Evolutionary conservation across 2,329 filamentous ascomycete species (phyloP).

Genomic region (Scedosporium aurantiacum): DNA sequence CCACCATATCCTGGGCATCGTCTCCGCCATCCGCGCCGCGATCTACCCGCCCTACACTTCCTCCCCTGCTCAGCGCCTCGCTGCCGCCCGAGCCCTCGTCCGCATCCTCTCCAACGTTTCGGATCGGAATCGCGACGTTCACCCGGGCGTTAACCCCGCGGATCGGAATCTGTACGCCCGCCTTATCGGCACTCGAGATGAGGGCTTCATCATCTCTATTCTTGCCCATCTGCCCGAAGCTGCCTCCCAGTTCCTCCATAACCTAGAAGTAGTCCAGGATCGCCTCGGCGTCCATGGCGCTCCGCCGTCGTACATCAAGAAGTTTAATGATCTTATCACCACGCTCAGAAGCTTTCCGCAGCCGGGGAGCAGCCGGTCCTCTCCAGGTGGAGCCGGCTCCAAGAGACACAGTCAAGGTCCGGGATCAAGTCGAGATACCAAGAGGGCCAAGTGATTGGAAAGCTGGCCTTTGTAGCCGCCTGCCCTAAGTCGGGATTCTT

Average conservation of each 20-base stretch:
- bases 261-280: constrained; percentile 22
- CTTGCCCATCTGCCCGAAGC: constrained; percentile 32
- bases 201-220: constrained; percentile 33
- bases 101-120: constrained; percentile 35
- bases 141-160: constrained; percentile 14
- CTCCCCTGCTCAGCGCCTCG: constrained; percentile 25
- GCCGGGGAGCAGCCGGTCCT: constrained; percentile 12
- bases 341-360: constrained; percentile 15
- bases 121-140: constrained; percentile 26
- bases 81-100: constrained; percentile 36
- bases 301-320: constrained; percentile 23
- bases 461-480: neutral
- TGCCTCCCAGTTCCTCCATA: constrained; percentile 30
- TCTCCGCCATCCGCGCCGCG: constrained; percentile 29
- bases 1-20: constrained; percentile 30
- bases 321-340: constrained; percentile 20
- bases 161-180: constrained; percentile 36
- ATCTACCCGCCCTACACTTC: constrained; percentile 28
- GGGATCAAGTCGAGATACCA: constrained; percentile 13
- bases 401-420: constrained; percentile 21
- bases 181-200: constrained; percentile 33
- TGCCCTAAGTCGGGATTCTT: neutral
- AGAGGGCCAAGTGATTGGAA: constrained; percentile 9
- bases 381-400: constrained; percentile 13
- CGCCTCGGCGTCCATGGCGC: constrained; percentile 22